Conservation (phyloP, 352 stramenopile species). For the Pythium folliculosum region DNA sequence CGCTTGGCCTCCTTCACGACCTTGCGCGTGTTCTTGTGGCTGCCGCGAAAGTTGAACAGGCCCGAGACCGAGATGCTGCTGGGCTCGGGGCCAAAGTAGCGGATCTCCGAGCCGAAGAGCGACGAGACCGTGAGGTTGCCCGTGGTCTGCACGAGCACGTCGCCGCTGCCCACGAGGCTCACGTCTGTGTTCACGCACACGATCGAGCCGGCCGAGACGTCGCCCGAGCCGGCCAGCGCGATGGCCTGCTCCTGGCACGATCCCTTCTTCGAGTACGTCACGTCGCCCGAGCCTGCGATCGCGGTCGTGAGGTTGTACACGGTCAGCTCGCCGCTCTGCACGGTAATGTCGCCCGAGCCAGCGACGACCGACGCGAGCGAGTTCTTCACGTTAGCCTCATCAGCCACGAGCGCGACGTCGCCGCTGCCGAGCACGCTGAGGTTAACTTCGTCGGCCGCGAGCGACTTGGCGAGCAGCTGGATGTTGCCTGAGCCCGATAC, state of each 20-base stretch:
- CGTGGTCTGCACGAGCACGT: constrained; percentile 45
- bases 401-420: constrained; percentile 30
- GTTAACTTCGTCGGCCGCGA: constrained; percentile 15
- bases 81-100: constrained; percentile 38
- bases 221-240: constrained; percentile 35
- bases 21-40: constrained; percentile 15
- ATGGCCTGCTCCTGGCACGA: constrained; percentile 33
- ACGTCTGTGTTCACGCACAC: constrained; percentile 42
- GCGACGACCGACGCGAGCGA: constrained; percentile 23
- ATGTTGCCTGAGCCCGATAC: constrained; percentile 23
- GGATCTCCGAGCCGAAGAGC: constrained; percentile 36
- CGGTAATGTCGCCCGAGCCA: constrained; percentile 35
- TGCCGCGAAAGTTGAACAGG: constrained; percentile 12
- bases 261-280: constrained; percentile 41
- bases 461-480: constrained; percentile 21
- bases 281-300: constrained; percentile 37
- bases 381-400: constrained; percentile 26
- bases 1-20: constrained; percentile 9
- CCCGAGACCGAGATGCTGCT: constrained; percentile 29
- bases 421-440: constrained; percentile 24
- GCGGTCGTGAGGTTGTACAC: constrained; percentile 25
- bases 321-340: constrained; percentile 30
- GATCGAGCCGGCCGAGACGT: constrained; percentile 42
- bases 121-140: constrained; percentile 34
- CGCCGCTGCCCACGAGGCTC: constrained; percentile 42